These are phyloP conservation scores for Macrolepiota dolichaula DNA, from an alignment of 768 basidiomycete genomes.

Conservation along the genomic window DNA sequence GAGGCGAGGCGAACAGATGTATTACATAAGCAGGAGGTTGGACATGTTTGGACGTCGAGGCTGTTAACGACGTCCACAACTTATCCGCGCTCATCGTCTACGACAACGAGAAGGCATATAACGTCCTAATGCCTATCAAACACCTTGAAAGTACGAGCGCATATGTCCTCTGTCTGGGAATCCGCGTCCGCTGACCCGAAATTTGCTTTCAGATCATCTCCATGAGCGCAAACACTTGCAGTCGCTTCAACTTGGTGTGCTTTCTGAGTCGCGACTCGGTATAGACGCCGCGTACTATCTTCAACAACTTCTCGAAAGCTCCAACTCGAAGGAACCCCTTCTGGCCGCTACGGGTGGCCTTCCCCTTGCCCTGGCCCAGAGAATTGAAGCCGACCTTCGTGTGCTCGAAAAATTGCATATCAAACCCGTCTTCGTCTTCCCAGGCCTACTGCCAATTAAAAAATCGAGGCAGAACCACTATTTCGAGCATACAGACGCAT, in stretches of 20 bases:
- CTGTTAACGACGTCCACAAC: constrained; percentile 33
- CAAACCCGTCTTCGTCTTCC: constrained; percentile 98
- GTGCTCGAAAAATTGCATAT: constrained; percentile 87
- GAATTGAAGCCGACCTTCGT: constrained; percentile 91
- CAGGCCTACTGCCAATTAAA: constrained; percentile 78
- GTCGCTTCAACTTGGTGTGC: constrained; percentile 72
- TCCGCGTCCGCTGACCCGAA: constrained; percentile 10
- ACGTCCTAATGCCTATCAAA: constrained; percentile 67
- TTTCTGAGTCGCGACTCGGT: constrained; percentile 91
- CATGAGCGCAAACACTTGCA: constrained; percentile 86
- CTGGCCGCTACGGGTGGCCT: constrained; percentile 94
- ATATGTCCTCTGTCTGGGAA: background rate
- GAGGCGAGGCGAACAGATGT: constrained; percentile 5
- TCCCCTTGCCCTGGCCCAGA: constrained; percentile 80
- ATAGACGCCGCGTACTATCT: constrained; percentile 96
- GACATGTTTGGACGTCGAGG: constrained; percentile 25
- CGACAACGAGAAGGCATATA: constrained; percentile 20
- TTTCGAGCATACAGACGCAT: constrained; percentile 60
- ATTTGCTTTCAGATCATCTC: constrained; percentile 61
- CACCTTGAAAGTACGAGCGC: constrained; percentile 71
- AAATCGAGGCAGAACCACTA: constrained; percentile 65
- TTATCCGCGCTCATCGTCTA: constrained; percentile 24
- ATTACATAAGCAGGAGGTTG: constrained; percentile 24
- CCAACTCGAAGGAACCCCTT: constrained; percentile 82
- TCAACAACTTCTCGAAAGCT: constrained; percentile 68